Evolutionary conservation across 305 asterid genomes (phyloP), one percentile per base, ranked within the genome.

Genomic region (Nicotiana rustica): DNA sequence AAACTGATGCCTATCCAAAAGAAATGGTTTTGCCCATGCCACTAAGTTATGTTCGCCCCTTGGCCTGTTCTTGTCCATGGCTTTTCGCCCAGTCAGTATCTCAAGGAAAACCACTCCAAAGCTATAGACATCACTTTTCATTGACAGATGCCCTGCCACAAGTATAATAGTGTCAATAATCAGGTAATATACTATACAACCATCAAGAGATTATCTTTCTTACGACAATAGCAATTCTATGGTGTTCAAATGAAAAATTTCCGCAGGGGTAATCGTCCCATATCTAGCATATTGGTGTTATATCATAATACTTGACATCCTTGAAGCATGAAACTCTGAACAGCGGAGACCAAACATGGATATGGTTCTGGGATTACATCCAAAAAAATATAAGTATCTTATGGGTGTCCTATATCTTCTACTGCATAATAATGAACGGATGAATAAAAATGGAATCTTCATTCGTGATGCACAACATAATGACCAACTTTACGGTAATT

Each of bases 41-140:
- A 94, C 93, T 84, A 94, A 80, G 86, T 91, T 91, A 25, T 93
- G 97, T 84, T 94, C 94, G 7, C 94, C 92, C 7, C 81, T 90
- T 2, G 91, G 90, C 59, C 91, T 78, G 82, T 79, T 89, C 86
- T 92, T 94, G 75, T 92, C 97, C 93, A 94, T 91, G 44, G 95
- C 90, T 86, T 91, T 91, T 70, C 95, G 85, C 19, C 97, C 97
- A 0, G 91, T 81, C 49, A 93, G 44, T 83, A 94, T 82, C 84
- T 94, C 97, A 2, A 93, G 97, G 82, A 94, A 64, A 68, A 94
- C 97, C 19, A 94, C 95, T 13, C 98, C 98, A 59, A 94, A 93
- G 82, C 95, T 92, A 71, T 94, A 94, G 57, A 94, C 97, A 10
- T 94, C 98, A 49, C 98, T 94, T 89, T 91, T 94, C 3, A 92